Base-by-base conservation (phyloP, 371 early-diverging fungal genomes). In the Mortierella sp. region DNA sequence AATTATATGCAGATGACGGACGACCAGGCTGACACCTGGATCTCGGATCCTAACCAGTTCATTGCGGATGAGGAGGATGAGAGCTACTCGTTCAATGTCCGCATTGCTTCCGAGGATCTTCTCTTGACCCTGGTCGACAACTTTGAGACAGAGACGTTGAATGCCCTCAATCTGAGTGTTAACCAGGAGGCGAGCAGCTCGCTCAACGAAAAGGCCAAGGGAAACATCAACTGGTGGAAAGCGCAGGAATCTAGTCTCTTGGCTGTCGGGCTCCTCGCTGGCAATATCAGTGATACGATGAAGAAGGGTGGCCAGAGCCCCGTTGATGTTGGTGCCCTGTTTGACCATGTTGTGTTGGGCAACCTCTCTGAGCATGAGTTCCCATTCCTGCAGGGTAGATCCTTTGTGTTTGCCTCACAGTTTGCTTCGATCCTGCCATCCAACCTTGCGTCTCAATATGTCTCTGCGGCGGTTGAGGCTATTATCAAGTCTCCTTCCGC, bases 51-150 rank as follows among this genome's bases (percentile, higher is more conserved):
- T 46, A 94, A 94, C 59, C 88, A 93, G 63, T 96, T 88, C 62
- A 90, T 96, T 23, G 93, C 93, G 21, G 97, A 96, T 65, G 94
- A 94, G 53, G 94, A 94, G 50, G 95, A 96, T 53, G 94, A 93
- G 41, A 91, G 92, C 4, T 89, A 87, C 41, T 87, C 87, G 7
- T 94, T 89, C 73, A 95, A 87, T 53, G 90, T 95, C 42, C 89
- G 97, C 63, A 87, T 95, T 15, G 92, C 95, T 21, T 90, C 91
- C 0, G 85, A 90, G 53, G 94, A 95, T 79, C 83, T 94, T 14
- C 75, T 95, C 27, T 26, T 69, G 80, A 60, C 85, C 4, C 72
- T 91, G 24, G 71, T 85, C 50, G 87, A 89, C 17, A 79, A 83
- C 19, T 93, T 86, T 71, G 84, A 89, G 19, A 66, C 59, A 1